Percentiles rank a stretch among this genome's conserved stretches.
phyloP scores from a whole-genome alignment of 306 rosid genomes.

The Luffa aegyptiaca region DNA sequence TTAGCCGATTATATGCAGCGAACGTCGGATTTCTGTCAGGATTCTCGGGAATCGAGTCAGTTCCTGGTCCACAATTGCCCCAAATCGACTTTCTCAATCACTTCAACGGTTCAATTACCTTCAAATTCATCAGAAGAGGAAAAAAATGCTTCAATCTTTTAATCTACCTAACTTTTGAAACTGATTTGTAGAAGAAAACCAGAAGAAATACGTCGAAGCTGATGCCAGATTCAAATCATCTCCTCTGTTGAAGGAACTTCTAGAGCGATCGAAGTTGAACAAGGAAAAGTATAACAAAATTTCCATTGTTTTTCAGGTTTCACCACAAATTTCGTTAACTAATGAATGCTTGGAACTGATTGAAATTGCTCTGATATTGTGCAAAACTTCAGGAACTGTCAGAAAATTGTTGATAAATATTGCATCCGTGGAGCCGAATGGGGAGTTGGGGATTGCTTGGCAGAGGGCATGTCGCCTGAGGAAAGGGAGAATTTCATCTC shows the following conservation, averaged over 20 bases:
- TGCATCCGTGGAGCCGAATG: conserved; percentile 89
- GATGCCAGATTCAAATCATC: conserved; percentile 70
- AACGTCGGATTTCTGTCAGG: conserved; percentile 86
- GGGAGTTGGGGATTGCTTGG: conserved; percentile 94
- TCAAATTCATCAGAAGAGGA: background rate
- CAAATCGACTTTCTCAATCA: conserved; percentile 66
- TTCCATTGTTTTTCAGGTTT: background rate
- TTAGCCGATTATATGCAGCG: conserved; percentile 32
- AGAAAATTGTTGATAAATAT: conserved; percentile 58
- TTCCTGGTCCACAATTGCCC: conserved; percentile 88
- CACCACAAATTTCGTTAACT: background rate
- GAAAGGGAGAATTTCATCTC: conserved; percentile 68
- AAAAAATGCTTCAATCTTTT: background rate
- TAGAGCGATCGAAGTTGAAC: conserved; percentile 70
- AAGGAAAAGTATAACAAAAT: conserved; percentile 58
- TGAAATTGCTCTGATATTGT: background rate
- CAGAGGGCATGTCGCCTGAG: conserved; percentile 63
- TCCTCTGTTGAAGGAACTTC: conserved; percentile 49
- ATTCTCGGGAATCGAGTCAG: conserved; percentile 66
- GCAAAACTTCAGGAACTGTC: conserved; percentile 45
- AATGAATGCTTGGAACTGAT: background rate
- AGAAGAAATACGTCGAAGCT: conserved; percentile 68
- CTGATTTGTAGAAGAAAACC: conserved; percentile 65
- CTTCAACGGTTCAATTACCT: conserved; percentile 39
- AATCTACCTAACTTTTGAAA: background rate